phyloP scores from a whole-genome alignment of 2,329 filamentous ascomycete species.

The Byssochlamys sp. region DNA sequence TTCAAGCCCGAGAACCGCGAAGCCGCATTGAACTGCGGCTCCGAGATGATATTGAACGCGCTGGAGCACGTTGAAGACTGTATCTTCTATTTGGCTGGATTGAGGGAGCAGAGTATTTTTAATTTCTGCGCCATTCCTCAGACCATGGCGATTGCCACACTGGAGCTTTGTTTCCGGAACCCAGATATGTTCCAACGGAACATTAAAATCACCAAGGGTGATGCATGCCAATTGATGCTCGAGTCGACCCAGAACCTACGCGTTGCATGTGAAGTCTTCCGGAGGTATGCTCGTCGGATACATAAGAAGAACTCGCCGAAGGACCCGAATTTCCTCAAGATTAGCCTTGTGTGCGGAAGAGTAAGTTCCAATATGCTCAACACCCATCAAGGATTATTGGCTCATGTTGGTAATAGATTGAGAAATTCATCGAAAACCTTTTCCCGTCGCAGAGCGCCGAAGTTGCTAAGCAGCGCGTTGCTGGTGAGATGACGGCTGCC shows the following conservation, averaged over 20 bases:
- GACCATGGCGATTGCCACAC: conserved; percentile 89
- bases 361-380: conserved; percentile 39
- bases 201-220: conserved; percentile 92
- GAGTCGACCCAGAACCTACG: conserved; percentile 84
- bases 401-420: conserved; percentile 50
- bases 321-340: conserved; percentile 84
- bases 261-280: conserved; percentile 73
- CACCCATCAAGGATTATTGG: neutral
- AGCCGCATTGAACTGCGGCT: conserved; percentile 72
- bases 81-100: conserved; percentile 91
- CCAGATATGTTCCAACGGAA: conserved; percentile 74
- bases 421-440: conserved; percentile 88
- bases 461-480: conserved; percentile 35
- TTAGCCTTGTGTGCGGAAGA: conserved; percentile 81
- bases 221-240: conserved; percentile 83
- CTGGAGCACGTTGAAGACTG: conserved; percentile 82
- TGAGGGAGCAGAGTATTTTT: conserved; percentile 94
- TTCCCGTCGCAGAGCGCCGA: conserved; percentile 76
- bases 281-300: conserved; percentile 66
- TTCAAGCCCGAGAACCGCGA: conserved; percentile 72
- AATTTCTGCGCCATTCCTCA: conserved; percentile 98
- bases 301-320: conserved; percentile 87
- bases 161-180: conserved; percentile 88
- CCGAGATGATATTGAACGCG: conserved; percentile 88
- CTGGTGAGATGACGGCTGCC: conserved; percentile 49